A percentile compares a stretch with the other conserved stretches of the same genome.
Evolutionary conservation across 2,329 filamentous ascomycete genomes (phyloP).

Genomic region (Fusarium domesticum): DNA sequence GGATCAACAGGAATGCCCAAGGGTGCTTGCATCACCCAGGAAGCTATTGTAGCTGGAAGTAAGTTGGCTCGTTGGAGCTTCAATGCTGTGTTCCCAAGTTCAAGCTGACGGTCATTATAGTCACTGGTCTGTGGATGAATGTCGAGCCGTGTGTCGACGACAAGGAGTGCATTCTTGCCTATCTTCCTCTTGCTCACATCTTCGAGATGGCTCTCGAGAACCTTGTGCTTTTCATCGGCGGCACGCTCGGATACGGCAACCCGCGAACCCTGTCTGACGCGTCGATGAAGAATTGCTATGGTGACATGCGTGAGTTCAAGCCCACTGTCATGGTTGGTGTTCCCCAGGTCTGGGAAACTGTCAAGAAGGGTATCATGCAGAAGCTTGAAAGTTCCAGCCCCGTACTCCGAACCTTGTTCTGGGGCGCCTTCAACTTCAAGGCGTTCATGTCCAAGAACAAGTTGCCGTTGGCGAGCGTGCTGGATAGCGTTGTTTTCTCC

Average conservation of each 20-base stretch:
- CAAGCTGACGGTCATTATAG: conserved; percentile 29
- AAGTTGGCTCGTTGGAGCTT: conserved; percentile 36
- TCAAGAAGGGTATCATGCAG: conserved; percentile 87
- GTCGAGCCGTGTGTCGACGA: conserved; percentile 76
- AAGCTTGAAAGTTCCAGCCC: conserved; percentile 71
- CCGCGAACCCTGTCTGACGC: conserved; percentile 82
- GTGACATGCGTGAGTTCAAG: conserved; percentile 88
- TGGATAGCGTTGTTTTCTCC: conserved; percentile 85
- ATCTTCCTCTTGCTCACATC: conserved; percentile 92
- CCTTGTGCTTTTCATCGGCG: conserved; percentile 82
- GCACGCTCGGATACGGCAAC: conserved; percentile 89
- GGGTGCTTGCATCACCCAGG: conserved; percentile 80
- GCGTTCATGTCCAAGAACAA: conserved; percentile 54
- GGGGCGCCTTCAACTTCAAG: conserved; percentile 60
- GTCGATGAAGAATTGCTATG: conserved; percentile 84
- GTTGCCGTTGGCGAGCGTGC: conserved; percentile 63
- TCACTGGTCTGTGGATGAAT: conserved; percentile 76
- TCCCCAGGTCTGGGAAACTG: conserved; percentile 93
- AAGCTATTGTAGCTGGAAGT: conserved; percentile 70
- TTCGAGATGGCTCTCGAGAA: conserved; percentile 97
- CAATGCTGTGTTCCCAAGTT: not conserved
- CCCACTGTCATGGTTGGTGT: conserved; percentile 92
- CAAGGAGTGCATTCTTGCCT: conserved; percentile 78
- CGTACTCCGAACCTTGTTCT: conserved; percentile 77
- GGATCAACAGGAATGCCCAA: conserved; percentile 88